These are phyloP conservation scores for Candida namnaoensis DNA, from an alignment of 805 yeast species.

Conservation along the genomic window DNA sequence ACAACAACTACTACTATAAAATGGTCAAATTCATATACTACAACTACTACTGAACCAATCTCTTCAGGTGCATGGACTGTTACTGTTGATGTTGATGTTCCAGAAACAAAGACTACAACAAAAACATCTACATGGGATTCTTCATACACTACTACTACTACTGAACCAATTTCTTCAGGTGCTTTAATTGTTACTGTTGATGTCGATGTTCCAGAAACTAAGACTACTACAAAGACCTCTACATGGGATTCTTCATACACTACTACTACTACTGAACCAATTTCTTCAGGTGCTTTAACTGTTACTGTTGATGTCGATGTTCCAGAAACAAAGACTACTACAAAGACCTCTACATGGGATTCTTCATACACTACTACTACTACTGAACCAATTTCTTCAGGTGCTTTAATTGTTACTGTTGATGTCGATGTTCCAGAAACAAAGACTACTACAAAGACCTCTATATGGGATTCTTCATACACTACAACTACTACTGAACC, in stretches of 20 bases:
- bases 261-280: neutral
- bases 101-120: neutral
- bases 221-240: neutral
- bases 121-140: neutral
- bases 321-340: neutral
- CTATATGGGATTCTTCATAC: neutral
- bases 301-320: conserved; percentile 1
- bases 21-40: conserved; percentile 1
- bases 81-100: neutral
- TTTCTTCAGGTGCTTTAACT: conserved; percentile 1
- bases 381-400: neutral
- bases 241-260: neutral
- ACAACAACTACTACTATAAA: conserved; percentile 3
- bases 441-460: neutral
- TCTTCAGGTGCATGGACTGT: neutral
- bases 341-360: neutral
- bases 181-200: neutral
- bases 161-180: conserved; percentile 1
- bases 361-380: neutral
- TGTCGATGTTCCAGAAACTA: neutral
- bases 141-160: neutral
- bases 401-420: neutral
- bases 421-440: conserved; percentile 2
- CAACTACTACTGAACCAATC: neutral
- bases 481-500: neutral